Conservation (phyloP, 2,329 filamentous ascomycete species). For the Colletotrichum sp. region DNA sequence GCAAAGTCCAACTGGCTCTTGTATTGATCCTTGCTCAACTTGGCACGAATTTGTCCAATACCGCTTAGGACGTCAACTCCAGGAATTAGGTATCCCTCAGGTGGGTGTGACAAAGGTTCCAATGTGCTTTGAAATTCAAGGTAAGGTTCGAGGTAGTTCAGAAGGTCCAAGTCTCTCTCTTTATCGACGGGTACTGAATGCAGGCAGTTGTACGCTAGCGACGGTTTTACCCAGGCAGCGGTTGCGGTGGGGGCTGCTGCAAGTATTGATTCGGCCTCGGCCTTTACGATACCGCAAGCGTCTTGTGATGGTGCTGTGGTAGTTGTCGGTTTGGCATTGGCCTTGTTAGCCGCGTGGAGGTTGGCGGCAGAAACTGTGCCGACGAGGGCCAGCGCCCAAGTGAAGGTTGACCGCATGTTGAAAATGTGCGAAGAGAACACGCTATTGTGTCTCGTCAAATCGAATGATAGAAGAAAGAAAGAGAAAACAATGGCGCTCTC, state of each 20-base stretch:
- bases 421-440: not conserved
- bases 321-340: not conserved
- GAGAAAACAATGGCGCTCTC: not conserved
- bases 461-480: not conserved
- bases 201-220: conserved; percentile 15
- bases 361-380: not conserved
- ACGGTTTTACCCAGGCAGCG: not conserved
- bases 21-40: conserved; percentile 18
- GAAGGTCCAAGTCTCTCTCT: conserved; percentile 9
- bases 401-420: not conserved
- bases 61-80: conserved; percentile 23
- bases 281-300: not conserved
- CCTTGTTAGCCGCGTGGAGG: not conserved
- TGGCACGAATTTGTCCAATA: conserved; percentile 18
- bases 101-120: conserved; percentile 19
- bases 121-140: conserved; percentile 23
- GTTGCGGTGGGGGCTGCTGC: not conserved
- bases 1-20: conserved; percentile 20
- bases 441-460: not conserved
- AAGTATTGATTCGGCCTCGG: not conserved
- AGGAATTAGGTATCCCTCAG: conserved; percentile 21
- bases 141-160: conserved; percentile 23
- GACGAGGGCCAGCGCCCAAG: not conserved
- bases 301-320: not conserved
- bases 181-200: conserved; percentile 15